Base-by-base conservation (phyloP, 805 yeast species). In the Ogataea saltuana region DNA sequence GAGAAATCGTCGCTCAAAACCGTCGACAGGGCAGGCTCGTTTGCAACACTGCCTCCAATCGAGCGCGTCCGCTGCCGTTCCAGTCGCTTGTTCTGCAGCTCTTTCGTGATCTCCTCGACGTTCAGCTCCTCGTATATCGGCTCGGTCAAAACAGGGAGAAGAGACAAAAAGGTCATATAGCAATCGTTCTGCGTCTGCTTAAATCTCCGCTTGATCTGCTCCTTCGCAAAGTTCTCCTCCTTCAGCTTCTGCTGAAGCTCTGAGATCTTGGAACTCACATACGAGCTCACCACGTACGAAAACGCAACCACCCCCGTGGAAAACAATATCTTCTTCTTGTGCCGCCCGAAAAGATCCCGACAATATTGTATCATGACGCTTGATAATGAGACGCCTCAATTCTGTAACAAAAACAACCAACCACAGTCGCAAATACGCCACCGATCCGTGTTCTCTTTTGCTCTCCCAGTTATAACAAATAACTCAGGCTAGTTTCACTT, bases 171-270 rank as follows among this genome's bases (percentile, higher is more conserved):
- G 0, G 97, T 91, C 67, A 80, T 81, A 40, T 85, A 74, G 35
- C 96, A 87, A 64, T 91, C 98, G 53, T 83, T 82, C 58, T 90
- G 97, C 9, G 97, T 91, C 68, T 89, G 97, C 39, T 85, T 81
- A 56, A 89, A 91, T 45, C 97, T 70, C 53, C 93, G 74, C 53
- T 83, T 83, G 46, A 90, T 84, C 53, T 80, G 84, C 50, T 81
- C 87, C 39, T 75, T 71, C 17, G 85, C 76, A 40, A 78, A 74
- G 33, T 78, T 74, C 62, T 81, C 85, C 50, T 78, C 78, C 34
- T 74, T 67, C 29, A 81, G 54, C 35, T 72, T 68, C 40, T 73
- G 68, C 53, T 80, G 84, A 33, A 75, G 65, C 53, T 76, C 78
- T 11, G 60, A 50, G 31, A 80, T 59, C 57, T 76, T 75, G 42